Conservation (phyloP, 2,329 filamentous ascomycete genomes). For the Exophiala spinifera region DNA sequence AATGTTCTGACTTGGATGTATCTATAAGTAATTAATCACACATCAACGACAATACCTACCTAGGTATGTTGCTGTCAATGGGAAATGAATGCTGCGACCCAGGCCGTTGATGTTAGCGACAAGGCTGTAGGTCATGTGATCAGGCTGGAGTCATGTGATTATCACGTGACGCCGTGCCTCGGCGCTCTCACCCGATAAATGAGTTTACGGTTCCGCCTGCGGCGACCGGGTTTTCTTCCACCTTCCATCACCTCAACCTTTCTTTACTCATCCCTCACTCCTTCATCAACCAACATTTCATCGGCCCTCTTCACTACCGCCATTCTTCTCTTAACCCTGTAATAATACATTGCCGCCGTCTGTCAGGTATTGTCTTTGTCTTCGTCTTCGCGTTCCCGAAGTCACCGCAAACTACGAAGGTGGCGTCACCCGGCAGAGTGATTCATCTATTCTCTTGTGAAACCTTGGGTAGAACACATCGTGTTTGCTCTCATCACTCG, state of each 20-base stretch:
- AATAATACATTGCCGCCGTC: neutral
- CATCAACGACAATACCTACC: too few relatives aligned
- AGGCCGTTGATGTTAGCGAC: too few relatives aligned
- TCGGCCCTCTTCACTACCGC: neutral
- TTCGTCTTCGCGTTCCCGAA: neutral
- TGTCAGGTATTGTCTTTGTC: neutral
- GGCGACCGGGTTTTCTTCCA: neutral
- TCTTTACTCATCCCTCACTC: neutral
- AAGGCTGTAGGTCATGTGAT: too few relatives aligned
- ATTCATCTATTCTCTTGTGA: neutral
- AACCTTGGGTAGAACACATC: neutral
- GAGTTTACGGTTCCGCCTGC: neutral
- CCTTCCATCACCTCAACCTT: slow-evolving; percentile 1
- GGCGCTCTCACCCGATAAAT: neutral
- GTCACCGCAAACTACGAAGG: neutral
- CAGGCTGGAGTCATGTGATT: too few relatives aligned
- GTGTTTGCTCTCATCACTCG: slow-evolving; percentile 1
- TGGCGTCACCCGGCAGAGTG: neutral
- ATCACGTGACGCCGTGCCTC: too few relatives aligned
- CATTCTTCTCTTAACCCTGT: neutral
- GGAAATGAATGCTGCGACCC: too few relatives aligned
- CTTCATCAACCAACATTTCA: neutral
- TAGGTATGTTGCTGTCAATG: too few relatives aligned
- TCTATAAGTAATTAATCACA: too few relatives aligned
- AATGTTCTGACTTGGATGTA: too few relatives aligned